phyloP scores from a whole-genome alignment of 371 early-diverging fungal genomes.

The Aphelidium insulamus region DNA sequence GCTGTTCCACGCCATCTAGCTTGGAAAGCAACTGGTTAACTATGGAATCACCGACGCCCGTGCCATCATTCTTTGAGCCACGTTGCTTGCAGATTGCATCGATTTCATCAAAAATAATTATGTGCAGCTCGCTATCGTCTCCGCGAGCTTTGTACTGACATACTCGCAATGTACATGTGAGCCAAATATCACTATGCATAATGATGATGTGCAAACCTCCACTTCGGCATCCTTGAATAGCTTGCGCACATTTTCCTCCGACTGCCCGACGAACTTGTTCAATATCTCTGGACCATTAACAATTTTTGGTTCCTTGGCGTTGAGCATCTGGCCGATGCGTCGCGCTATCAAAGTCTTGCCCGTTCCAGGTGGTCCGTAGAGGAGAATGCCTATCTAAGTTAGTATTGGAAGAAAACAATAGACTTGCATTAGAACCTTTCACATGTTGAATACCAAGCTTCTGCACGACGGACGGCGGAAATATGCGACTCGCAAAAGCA shows the following conservation, averaged over 20 bases:
- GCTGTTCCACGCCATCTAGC: conserved; percentile 97
- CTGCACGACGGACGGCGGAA: conserved; percentile 85
- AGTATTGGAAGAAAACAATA: neutral
- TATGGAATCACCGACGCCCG: conserved; percentile 96
- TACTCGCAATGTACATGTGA: neutral
- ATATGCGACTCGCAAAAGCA: conserved; percentile 98
- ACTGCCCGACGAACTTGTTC: conserved; percentile 96
- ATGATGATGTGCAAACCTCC: conserved; percentile 20
- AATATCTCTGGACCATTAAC: conserved; percentile 98
- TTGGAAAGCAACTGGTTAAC: conserved; percentile 97
- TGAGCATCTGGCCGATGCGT: conserved; percentile 96
- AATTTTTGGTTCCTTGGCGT: conserved; percentile 87
- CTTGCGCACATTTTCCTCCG: conserved; percentile 97
- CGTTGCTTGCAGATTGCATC: conserved; percentile 99
- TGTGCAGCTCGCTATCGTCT: conserved; percentile 84
- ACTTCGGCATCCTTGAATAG: conserved; percentile 93
- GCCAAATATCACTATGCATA: neutral
- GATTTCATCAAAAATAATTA: conserved; percentile 99
- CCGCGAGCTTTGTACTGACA: conserved; percentile 73
- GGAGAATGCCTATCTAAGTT: conserved; percentile 25
- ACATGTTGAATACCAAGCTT: conserved; percentile 96
- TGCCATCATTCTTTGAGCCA: conserved; percentile 76
- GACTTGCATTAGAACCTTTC: conserved; percentile 43
- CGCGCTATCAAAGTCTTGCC: conserved; percentile 99
- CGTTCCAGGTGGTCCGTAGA: conserved; percentile 93